Evolutionary conservation across 352 stramenopile species (phyloP), one percentile per base, ranked within the genome.

Genomic region (Phytopythium mirpurense): DNA sequence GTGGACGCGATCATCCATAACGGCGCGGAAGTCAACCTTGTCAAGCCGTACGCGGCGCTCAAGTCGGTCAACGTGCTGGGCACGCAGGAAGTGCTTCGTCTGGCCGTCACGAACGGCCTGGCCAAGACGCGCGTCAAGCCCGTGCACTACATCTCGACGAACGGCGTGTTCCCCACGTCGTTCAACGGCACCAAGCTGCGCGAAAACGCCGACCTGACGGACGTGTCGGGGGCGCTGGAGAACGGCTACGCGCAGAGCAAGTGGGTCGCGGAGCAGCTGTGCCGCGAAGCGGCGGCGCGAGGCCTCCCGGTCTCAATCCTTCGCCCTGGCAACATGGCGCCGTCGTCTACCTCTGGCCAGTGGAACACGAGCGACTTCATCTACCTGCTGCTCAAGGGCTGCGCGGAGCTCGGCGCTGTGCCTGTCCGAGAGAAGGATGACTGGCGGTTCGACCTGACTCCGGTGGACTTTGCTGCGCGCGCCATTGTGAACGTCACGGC

Each of bases 1-100:
- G 74, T 96, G 31, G 89, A 97, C 47, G 84, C 85, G 18, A 93
- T 97, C 51, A 58, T 97, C 54, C 90, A 97, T 64, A 96, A 95
- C 62, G 90, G 83, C 21, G 90, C 90, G n/a, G 75, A 96, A 38
- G 90, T 97, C 18, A 96, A 95, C 57, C 63, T 97, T n/a, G 89
- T 95, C 19, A 93, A 96, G 55, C 83, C 88, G 12, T 97, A 96
- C 57, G 75, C 93, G 34, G 63, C 75, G 19, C 68, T 97, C 32
- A 93, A 92, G 57, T 78, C 82, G 35, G 77, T 85, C 18, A 97
- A 97, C 63, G 90, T 97, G 31, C 67, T 96, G 7, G 90, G 86
- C 21, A 97, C 90, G 26, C 82, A 95, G 44, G 86, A 97, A 54
- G 72, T 96, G 31, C 66, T 97, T 55, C 81, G 86, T 57, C 77